Base-by-base conservation (phyloP, 1,284 basidiomycete species). In the Vanrija sp. region DNA sequence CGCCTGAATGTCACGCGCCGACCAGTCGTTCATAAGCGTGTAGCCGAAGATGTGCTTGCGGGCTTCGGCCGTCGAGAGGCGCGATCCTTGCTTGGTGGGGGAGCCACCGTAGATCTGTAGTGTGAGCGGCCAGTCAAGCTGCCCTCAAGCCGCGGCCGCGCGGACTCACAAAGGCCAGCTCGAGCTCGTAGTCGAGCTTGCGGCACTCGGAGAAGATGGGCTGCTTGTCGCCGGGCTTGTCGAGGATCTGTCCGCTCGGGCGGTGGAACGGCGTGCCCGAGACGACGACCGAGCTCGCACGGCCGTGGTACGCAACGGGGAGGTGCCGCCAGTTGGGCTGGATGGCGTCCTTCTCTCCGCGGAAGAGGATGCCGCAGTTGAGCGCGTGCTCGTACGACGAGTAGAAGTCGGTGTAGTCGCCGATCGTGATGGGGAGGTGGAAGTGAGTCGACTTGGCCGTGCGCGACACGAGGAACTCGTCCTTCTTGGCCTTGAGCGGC, bases 1-100 rank as follows among this genome's bases (percentile, higher is more conserved):
- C 9, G 58, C 52, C 58, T 63, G 61, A 54, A 63, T 61, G 52
- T 63, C 61, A n/a, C 65, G 58, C 7, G 63, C 63, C 29, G 51
- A 55, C 65, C 65, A 67, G 56, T 67, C 65, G 57, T 67, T 67
- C 50, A 67, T 52, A 42, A 67, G 46, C 16, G 61, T 55, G 38
- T 58, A 44, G 34, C 65, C 65, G 34, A 66, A 66, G 16, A 65
- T 60, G 46, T 55, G 57, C 49, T 59, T 50, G 40, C 55, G 42
- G 1, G 62, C 60, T 40, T 66, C 58, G 16, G 52, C 42, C 12
- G 62, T 46, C 1, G 48, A 34, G n/a, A 66, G 49, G 18, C 57
- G 60, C 46, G 59, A 42, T 19, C 65, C 65, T 16, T 60, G 51
- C 52, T 60, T 49, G 46, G 60, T 62, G 3, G 55, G 38, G n/a